Evolutionary conservation across 129 eudicot genomes (phyloP).

Genomic region (Flaveria ramosissima): DNA sequence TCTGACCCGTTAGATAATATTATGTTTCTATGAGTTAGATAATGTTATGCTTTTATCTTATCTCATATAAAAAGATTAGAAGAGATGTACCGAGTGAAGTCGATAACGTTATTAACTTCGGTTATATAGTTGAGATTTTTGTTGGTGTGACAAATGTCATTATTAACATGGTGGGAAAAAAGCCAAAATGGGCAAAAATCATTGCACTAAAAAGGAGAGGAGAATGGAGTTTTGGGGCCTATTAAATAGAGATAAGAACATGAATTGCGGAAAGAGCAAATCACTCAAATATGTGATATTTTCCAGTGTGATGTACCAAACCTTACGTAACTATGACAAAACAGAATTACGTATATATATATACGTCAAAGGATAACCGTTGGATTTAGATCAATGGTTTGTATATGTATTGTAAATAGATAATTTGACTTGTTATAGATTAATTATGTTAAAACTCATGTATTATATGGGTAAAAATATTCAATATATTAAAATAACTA

Average conservation of each 20-base stretch:
- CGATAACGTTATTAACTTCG: background rate
- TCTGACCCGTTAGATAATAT: no score
- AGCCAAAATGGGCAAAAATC: background rate
- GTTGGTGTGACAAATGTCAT: background rate
- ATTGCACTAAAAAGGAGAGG: background rate
- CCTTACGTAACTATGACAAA: background rate
- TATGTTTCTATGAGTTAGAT: no score
- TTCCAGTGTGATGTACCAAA: background rate
- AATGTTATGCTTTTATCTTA: background rate
- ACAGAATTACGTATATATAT: background rate
- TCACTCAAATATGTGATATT: no score
- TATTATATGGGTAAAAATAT: no score
- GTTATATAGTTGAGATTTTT: background rate
- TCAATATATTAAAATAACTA: no score
- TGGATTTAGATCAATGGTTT: background rate
- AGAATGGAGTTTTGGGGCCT: constrained; percentile 10
- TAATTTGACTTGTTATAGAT: no score
- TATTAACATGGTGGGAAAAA: background rate
- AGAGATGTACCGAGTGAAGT: background rate
- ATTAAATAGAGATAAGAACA: background rate
- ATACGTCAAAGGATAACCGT: background rate
- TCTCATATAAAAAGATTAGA: background rate
- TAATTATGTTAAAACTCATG: no score
- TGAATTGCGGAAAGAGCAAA: background rate
- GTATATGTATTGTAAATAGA: background rate